Conservation (phyloP, 116 monocot genomes). For the Thalassia testudinum region DNA sequence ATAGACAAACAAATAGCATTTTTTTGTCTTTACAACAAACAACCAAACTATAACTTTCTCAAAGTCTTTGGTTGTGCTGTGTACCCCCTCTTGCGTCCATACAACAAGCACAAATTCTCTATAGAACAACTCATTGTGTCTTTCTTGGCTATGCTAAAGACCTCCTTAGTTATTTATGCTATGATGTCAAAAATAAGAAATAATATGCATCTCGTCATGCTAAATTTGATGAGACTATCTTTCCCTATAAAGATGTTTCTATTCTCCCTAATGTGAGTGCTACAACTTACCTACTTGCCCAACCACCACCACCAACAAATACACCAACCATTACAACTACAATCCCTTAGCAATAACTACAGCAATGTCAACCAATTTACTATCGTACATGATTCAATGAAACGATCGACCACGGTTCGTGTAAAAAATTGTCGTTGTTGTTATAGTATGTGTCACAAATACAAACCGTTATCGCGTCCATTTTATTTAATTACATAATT, state of each 20-base stretch:
- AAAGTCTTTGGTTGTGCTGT: neutral
- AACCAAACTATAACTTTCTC: neutral
- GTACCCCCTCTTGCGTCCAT: neutral
- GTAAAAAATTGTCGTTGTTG: too few species aligned
- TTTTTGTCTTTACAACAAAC: neutral
- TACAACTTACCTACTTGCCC: too few species aligned
- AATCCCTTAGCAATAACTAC: too few species aligned
- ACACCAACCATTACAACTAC: too few species aligned
- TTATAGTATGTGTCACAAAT: too few species aligned
- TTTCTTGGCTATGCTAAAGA: neutral
- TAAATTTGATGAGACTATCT: neutral
- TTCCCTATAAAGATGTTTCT: neutral
- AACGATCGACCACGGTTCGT: too few species aligned
- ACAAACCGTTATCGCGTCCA: too few species aligned
- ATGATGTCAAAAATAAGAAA: neutral
- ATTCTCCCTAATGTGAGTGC: too few species aligned
- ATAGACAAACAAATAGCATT: neutral
- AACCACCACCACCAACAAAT: too few species aligned
- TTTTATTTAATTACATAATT: too few species aligned
- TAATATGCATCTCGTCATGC: neutral
- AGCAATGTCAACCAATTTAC: too few species aligned
- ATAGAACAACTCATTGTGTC: neutral
- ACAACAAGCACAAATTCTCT: slow-evolving; percentile 1
- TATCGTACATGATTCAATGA: too few species aligned
- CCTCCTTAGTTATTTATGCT: neutral